phyloP scores from a whole-genome alignment of 1,284 basidiomycete genomes.

The Pascua guehoae region DNA sequence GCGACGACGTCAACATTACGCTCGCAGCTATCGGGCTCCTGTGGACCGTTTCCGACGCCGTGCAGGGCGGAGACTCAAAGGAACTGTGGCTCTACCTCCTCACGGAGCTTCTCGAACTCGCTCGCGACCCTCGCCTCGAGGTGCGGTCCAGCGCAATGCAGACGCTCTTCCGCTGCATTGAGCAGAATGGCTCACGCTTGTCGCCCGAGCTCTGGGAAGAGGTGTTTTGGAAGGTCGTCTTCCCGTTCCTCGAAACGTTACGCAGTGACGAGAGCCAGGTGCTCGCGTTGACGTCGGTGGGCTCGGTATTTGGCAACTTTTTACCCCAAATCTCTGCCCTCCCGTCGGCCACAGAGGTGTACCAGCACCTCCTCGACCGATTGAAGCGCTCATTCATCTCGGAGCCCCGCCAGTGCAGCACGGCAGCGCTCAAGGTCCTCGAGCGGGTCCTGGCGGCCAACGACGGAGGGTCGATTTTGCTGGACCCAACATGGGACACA shows the following conservation, averaged over 20 bases:
- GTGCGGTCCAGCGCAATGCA: constrained; percentile 91
- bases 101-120: constrained; percentile 74
- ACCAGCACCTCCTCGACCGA: constrained; percentile 67
- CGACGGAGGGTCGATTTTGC: constrained; percentile 8
- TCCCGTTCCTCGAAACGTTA: constrained; percentile 77
- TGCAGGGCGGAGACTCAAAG: constrained; percentile 69
- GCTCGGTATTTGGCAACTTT: constrained; percentile 77
- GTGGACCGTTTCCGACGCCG: constrained; percentile 90
- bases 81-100: constrained; percentile 89
- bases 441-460: constrained; percentile 68
- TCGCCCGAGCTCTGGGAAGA: constrained; percentile 78
- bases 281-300: constrained; percentile 77
- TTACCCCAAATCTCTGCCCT: constrained; percentile 66
- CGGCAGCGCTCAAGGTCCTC: constrained; percentile 73
- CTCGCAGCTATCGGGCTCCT: constrained; percentile 84
- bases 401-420: constrained; percentile 66
- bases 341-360: constrained; percentile 64
- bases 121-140: constrained; percentile 76
- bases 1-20: constrained; percentile 87
- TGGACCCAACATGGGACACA: constrained; percentile 64
- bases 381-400: constrained; percentile 65
- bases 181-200: constrained; percentile 82
- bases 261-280: constrained; percentile 78
- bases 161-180: constrained; percentile 88
- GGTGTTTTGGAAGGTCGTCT: constrained; percentile 81